Percentiles rank a stretch among this genome's conserved stretches.
phyloP scores from a whole-genome alignment of 2,329 filamentous ascomycete species.

The Gaeumannomyces tritici region DNA sequence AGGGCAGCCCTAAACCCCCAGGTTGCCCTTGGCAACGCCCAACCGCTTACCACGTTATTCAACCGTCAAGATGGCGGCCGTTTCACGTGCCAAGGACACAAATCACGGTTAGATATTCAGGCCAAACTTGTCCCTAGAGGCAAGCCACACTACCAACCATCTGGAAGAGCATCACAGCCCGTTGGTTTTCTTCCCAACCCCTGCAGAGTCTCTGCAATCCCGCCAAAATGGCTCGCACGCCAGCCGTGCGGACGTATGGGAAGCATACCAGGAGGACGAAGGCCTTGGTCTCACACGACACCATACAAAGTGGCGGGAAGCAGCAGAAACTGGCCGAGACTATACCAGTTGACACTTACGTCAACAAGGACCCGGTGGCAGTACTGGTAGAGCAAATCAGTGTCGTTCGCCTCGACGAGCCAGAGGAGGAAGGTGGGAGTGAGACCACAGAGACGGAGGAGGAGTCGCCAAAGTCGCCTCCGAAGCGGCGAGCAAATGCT shows the following conservation, averaged over 20 bases:
- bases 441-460: not conserved
- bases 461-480: not conserved
- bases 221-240: slow-evolving; percentile 7
- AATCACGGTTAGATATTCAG: not conserved
- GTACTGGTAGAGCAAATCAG: not conserved
- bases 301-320: not conserved
- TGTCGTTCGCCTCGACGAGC: not conserved
- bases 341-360: not conserved
- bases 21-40: slow-evolving; percentile 7
- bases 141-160: not conserved
- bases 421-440: not conserved
- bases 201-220: not conserved
- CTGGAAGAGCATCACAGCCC: not conserved
- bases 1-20: not conserved
- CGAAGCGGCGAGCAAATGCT: not conserved
- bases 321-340: not conserved
- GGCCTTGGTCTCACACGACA: not conserved
- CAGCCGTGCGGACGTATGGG: slow-evolving; percentile 8
- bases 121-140: not conserved
- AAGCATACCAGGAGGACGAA: not conserved
- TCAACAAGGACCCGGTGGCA: not conserved
- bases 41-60: not conserved
- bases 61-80: not conserved
- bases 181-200: not conserved
- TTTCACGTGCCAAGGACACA: not conserved